Percentiles rank a stretch among this genome's conserved stretches.
Evolutionary conservation across 495 filamentous ascomycete species (phyloP).

Genomic region (Tuber umbilicatum): DNA sequence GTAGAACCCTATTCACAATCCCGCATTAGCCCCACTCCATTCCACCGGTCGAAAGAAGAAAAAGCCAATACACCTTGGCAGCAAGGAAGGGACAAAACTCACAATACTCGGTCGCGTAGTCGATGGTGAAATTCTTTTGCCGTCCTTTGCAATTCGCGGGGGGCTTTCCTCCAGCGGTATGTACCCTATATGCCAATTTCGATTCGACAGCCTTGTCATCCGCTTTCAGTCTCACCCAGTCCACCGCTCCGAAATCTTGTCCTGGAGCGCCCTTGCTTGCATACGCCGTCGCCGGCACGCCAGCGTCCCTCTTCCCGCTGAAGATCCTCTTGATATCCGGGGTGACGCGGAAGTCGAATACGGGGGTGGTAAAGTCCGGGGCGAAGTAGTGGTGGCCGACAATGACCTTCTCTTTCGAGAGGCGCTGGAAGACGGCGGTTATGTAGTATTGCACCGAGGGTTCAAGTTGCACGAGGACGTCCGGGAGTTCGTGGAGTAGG

Average conservation of each 20-base stretch:
- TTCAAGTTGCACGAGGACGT: conserved; percentile 53
- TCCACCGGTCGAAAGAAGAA: neutral
- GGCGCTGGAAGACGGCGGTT: conserved; percentile 45
- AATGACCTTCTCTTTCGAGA: conserved; percentile 50
- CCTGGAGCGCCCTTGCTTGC: conserved; percentile 50
- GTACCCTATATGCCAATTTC: conserved; percentile 73
- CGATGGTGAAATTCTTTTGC: conserved; percentile 57
- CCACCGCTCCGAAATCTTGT: conserved; percentile 58
- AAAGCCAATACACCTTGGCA: neutral
- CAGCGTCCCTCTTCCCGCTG: conserved; percentile 53
- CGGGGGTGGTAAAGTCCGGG: conserved; percentile 57
- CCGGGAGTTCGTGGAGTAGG: conserved; percentile 53
- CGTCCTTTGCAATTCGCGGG: conserved; percentile 67
- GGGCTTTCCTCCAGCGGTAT: conserved; percentile 74
- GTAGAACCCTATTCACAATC: conserved; percentile 19
- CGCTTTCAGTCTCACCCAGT: conserved; percentile 62
- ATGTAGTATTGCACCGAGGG: conserved; percentile 43
- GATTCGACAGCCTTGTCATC: conserved; percentile 49
- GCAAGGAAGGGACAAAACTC: conserved; percentile 7
- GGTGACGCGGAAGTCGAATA: conserved; percentile 69
- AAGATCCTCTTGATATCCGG: conserved; percentile 53
- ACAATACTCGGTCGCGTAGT: conserved; percentile 76
- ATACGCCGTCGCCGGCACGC: conserved; percentile 53
- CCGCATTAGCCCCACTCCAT: neutral
- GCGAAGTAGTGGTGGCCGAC: conserved; percentile 77